Evolutionary conservation across 2,329 filamentous ascomycete genomes (phyloP), one percentile per base, ranked within the genome.

Genomic region (Knoxdaviesia capensis): DNA sequence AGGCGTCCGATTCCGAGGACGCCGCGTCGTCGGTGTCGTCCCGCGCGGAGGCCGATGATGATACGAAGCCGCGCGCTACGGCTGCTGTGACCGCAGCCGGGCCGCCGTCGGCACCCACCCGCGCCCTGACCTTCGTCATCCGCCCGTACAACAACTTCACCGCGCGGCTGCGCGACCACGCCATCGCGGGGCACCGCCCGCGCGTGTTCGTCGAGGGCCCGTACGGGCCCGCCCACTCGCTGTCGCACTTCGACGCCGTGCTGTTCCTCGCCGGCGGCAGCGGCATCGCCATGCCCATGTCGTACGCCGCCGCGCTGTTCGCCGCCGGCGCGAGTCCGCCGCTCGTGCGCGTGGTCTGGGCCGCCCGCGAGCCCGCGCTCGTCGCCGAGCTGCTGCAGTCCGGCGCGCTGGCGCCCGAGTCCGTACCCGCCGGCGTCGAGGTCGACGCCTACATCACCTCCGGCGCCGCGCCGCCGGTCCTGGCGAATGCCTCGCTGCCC

Each of bases 81-180:
- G 29, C 43, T 29, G 35, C 43, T 8, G 20, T 20, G 20, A 20
- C 20, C 2, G 20, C 20, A 20, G 20, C 20, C 20, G 20, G 20
- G 20, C 34, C 33, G 11, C 34, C 34, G 34, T 3, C 34, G 9
- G 34, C 34, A 9, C 8, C 3, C 8, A 35, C 42, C 9, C 46
- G 44, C 6, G 44, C 50, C 6, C 59, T 65, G 54, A 56, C 56
- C 0, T 66, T 66, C 36, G 51, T 66, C n/a, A 60, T 66, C 37
- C 52, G 63, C 0, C 63, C 63, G 1, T 66, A 66, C 45, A 57
- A 63, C 37, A 54, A 62, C 38, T 66, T 65, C 48, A 66, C 62
- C 0, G 48, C 50, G 1, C 52, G 62, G 2, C 54, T 66, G 0
- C 48, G 54, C 31, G 49, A 58, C 5, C 42, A 50, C 5, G 59